Evolutionary conservation across 805 yeast genomes (phyloP).

Genomic region (Lipomyces anomalus): DNA sequence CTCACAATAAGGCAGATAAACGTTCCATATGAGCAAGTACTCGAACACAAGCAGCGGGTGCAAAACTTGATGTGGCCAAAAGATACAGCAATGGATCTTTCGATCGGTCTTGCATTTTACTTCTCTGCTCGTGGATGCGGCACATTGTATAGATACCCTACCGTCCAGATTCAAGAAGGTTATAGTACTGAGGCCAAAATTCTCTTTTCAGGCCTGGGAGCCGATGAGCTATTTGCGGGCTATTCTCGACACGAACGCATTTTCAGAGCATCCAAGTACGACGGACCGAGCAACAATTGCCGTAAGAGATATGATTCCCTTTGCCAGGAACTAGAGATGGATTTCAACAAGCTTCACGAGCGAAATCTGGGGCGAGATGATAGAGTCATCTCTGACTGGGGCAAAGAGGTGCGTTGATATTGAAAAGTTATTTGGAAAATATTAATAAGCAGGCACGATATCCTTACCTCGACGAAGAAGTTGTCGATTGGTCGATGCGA

Average conservation of each 20-base stretch:
- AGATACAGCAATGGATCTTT: constrained; percentile 88
- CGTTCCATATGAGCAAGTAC: constrained; percentile 64
- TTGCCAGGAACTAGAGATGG: constrained; percentile 56
- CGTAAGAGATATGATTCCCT: constrained; percentile 42
- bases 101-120: constrained; percentile 91
- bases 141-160: constrained; percentile 8
- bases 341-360: constrained; percentile 65
- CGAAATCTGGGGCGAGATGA: constrained; percentile 91
- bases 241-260: constrained; percentile 88
- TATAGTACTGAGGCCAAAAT: constrained; percentile 60
- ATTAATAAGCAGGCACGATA: constrained; percentile 43
- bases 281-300: too few relatives aligned
- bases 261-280: too few relatives aligned
- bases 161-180: constrained; percentile 3
- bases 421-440: background rate
- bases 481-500: constrained; percentile 40
- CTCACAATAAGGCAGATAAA: constrained; percentile 55
- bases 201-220: constrained; percentile 87
- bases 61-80: constrained; percentile 70
- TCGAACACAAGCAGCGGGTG: constrained; percentile 47
- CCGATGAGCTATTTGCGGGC: constrained; percentile 96
- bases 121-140: constrained; percentile 72
- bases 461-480: constrained; percentile 42
- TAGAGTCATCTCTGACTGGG: constrained; percentile 78
- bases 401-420: constrained; percentile 76